These are phyloP conservation scores for Rhizopogon rudus DNA, from an alignment of 768 basidiomycete species.

Conservation along the genomic window DNA sequence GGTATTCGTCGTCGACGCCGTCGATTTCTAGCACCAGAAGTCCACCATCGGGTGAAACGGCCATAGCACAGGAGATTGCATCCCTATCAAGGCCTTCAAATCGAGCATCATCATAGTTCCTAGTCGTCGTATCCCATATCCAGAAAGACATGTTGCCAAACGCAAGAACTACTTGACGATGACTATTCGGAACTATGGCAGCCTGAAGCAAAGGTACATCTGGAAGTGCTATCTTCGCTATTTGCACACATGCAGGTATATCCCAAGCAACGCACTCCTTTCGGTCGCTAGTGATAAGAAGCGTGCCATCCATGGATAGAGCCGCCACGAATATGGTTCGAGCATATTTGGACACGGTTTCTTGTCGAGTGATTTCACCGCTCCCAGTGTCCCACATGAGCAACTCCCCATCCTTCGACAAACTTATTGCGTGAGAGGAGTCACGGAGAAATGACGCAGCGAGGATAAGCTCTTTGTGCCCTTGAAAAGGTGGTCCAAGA, in stretches of 20 bases:
- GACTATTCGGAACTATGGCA: not conserved
- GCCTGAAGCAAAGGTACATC: not conserved
- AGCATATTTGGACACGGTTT: not conserved
- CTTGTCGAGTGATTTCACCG: not conserved
- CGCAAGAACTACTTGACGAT: not conserved
- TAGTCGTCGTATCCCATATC: not conserved
- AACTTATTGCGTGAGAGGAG: not conserved
- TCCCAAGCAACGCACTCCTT: not conserved
- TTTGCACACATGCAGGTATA: not conserved
- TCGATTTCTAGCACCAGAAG: not conserved
- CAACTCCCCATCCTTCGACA: not conserved
- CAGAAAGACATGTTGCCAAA: not conserved
- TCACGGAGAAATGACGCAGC: not conserved
- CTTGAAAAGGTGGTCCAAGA: slow-evolving; percentile 20
- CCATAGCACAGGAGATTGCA: not conserved
- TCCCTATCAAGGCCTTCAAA: not conserved
- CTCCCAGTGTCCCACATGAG: not conserved
- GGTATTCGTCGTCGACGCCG: not conserved
- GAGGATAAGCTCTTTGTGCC: slow-evolving; percentile 7
- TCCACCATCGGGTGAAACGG: not conserved
- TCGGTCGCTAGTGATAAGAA: not conserved
- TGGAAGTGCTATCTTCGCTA: not conserved
- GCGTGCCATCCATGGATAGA: not conserved
- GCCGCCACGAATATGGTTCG: not conserved
- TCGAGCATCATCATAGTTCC: not conserved